Evolutionary conservation across 148 eudicot genomes (phyloP).

Genomic region (Nepenthes gracilis): DNA sequence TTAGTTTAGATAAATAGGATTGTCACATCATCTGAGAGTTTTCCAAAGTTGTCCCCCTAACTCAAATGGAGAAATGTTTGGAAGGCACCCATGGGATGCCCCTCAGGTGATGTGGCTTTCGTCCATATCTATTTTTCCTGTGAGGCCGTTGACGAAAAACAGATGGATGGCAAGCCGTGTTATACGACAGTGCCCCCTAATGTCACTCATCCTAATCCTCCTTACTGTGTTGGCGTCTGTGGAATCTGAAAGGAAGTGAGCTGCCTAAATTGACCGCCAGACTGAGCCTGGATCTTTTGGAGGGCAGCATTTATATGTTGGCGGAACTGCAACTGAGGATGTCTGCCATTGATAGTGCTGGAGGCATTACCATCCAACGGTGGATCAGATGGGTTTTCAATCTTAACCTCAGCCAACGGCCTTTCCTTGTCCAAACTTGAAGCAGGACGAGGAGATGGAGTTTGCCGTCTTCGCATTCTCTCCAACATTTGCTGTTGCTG

Average conservation of each 20-base stretch:
- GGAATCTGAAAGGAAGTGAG: constrained; percentile 55
- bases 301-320: constrained; percentile 63
- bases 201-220: neutral
- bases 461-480: constrained; percentile 46
- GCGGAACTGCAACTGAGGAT: constrained; percentile 47
- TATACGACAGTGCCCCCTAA: too few relatives aligned
- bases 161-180: neutral
- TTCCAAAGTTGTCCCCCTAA: too few relatives aligned
- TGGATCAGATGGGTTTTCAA: constrained; percentile 66
- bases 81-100: neutral
- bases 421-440: constrained; percentile 55
- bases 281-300: constrained; percentile 43
- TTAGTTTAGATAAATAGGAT: too few relatives aligned
- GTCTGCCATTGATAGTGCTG: constrained; percentile 37
- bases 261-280: constrained; percentile 55
- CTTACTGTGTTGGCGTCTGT: constrained; percentile 69
- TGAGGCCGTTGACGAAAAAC: neutral
- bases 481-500: constrained; percentile 58
- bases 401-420: constrained; percentile 80
- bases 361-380: constrained; percentile 55
- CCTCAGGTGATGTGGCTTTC: too few relatives aligned
- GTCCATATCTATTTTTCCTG: too few relatives aligned
- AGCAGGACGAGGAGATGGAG: constrained; percentile 46
- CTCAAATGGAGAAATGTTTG: neutral
- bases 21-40: too few relatives aligned